These are phyloP conservation scores for Fraxinus latifolia DNA, from an alignment of 305 asterid genomes.

Conservation along the genomic window DNA sequence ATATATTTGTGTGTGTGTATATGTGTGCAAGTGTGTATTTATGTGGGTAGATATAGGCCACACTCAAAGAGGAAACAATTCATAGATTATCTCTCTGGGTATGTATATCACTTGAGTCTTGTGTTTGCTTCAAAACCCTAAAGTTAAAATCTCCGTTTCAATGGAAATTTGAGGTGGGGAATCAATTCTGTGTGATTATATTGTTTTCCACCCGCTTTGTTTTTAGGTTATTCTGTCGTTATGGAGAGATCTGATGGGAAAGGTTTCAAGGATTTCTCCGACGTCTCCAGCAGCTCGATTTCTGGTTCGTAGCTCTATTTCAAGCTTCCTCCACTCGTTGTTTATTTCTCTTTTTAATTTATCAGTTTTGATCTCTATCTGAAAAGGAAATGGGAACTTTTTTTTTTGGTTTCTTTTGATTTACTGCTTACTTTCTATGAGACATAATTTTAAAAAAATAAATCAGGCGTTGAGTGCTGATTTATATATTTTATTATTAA, in stretches of 20 bases:
- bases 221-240: conserved; percentile 16
- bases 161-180: background rate
- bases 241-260: conserved; percentile 64
- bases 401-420: background rate
- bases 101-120: conserved; percentile 26
- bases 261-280: conserved; percentile 41
- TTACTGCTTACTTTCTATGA: background rate
- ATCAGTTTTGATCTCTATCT: conserved; percentile 15
- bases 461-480: background rate
- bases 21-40: background rate
- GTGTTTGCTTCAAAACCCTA: conserved; percentile 43
- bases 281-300: conserved; percentile 44
- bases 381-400: background rate
- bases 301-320: conserved; percentile 49
- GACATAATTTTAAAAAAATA: background rate
- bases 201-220: background rate
- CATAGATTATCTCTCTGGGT: conserved; percentile 20
- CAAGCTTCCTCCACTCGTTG: conserved; percentile 7
- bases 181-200: conserved; percentile 8
- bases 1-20: conserved; percentile 14
- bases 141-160: background rate
- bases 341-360: background rate
- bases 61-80: conserved; percentile 1
- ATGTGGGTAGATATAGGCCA: background rate
- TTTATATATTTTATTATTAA: background rate